Base-by-base conservation (phyloP, 768 basidiomycete species). In the Hortiboletus campestris region DNA sequence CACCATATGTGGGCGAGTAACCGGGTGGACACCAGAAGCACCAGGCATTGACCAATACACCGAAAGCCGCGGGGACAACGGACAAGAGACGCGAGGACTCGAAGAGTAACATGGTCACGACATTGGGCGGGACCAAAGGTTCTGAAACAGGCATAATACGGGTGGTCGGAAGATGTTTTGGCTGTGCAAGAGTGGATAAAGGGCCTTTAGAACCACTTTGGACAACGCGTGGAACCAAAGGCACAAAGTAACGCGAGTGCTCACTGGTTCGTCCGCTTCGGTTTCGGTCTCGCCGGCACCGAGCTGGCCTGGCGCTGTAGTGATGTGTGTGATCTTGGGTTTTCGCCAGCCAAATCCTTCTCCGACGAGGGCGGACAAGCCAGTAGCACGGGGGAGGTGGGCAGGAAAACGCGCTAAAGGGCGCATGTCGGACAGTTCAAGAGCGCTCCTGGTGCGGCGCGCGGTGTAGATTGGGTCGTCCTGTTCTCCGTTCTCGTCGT, bases 251-350 rank as follows among this genome's bases (percentile, higher is more conserved):
- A 20, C 32, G 43, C 29, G 56, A 31, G 14, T 57, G 47, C 87
- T 74, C 66, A 89, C 88, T 35, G 84, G 84, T 63, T 90, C 88
- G 62, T 90, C 88, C 13, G 81, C 77, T 65, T 91, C 89, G 0
- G 89, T 89, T 66, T 91, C 88, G 0, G 89, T 89, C 72, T 90
- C 88, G 8, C 86, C 86, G 28, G 85, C 86, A 57, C 88, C 84
- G 39, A 74, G 63, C 51, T 75, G 74, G 3, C 79, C 85, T 17
- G 80, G 82, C 0, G 81, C 75, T 0, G 88, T 89, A n/a, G 81
- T 85, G 63, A 89, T 88, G 54, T 71, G 70, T 1, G 56, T 52
- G 34, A 68, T 70, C 63, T 78, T 82, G 48, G 75, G 67, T 29
- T 72, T 74, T 25, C 75, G 71, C 52, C 68, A 66, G 8, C 67